phyloP scores from a whole-genome alignment of 2,329 filamentous ascomycete genomes.

The Trichophyton benhamiae region DNA sequence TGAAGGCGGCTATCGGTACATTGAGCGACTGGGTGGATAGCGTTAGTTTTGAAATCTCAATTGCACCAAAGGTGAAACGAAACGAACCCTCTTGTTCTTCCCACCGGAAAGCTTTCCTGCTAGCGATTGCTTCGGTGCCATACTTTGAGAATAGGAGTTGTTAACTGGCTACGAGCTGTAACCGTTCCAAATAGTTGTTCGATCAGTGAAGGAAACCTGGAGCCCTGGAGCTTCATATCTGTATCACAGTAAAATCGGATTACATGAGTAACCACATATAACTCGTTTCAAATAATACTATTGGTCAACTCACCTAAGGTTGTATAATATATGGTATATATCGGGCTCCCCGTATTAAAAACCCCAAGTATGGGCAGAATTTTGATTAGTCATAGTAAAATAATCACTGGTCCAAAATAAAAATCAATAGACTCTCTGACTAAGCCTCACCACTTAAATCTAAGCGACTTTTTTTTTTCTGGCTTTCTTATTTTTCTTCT shows the following conservation, averaged over 20 bases:
- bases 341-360: no score
- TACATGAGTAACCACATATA: no score
- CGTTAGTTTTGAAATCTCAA: not conserved
- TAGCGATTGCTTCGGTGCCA: not conserved
- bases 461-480: constrained; percentile 7
- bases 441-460: constrained; percentile 13
- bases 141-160: not conserved
- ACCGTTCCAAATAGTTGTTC: no score
- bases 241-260: no score
- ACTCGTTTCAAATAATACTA: no score
- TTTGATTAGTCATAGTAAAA: not conserved
- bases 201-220: no score
- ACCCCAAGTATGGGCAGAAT: not conserved
- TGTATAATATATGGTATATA: not conserved
- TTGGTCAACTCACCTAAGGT: no score
- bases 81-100: not conserved
- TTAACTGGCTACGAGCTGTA: no score
- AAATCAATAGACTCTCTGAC: not conserved
- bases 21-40: constrained; percentile 19
- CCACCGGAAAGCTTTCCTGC: not conserved
- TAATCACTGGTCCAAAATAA: not conserved
- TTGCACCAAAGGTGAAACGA: not conserved
- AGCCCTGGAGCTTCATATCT: no score
- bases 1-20: constrained; percentile 50
- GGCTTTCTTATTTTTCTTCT: constrained; percentile 22